These are phyloP conservation scores for Xylariales sp. DNA, from an alignment of 2,329 filamentous ascomycete species.

Conservation along the genomic window DNA sequence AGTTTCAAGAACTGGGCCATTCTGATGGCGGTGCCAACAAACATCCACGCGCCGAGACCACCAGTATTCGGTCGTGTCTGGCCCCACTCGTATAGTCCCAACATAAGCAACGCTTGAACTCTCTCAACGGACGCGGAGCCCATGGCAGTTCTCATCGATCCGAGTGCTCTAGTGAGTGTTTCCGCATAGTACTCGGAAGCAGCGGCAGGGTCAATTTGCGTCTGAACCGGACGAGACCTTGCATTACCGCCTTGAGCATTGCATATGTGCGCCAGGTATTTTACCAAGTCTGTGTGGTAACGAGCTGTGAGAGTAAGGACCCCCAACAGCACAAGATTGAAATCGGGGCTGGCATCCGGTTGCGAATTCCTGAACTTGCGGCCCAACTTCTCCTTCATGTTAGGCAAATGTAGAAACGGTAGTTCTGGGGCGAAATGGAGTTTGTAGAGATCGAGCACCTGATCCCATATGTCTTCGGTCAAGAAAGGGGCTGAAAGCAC, in stretches of 20 bases:
- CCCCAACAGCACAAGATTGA: constrained; percentile 58
- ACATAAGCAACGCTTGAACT: constrained; percentile 65
- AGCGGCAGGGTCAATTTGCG: constrained; percentile 43
- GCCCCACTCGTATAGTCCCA: constrained; percentile 68
- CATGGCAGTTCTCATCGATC: constrained; percentile 41
- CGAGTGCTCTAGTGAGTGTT: constrained; percentile 48
- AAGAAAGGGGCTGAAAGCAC: constrained; percentile 58
- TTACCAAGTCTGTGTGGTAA: constrained; percentile 58
- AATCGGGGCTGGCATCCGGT: constrained; percentile 37
- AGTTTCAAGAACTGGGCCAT: constrained; percentile 59
- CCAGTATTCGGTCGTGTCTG: constrained; percentile 45
- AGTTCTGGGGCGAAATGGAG: constrained; percentile 69
- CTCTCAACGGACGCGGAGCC: constrained; percentile 54
- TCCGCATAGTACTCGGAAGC: constrained; percentile 63
- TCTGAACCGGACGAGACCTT: constrained; percentile 29
- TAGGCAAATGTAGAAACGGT: constrained; percentile 65
- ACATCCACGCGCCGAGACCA: constrained; percentile 61
- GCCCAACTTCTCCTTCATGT: constrained; percentile 51
- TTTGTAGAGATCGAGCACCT: constrained; percentile 66
- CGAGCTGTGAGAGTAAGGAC: constrained; percentile 65
- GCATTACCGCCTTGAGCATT: constrained; percentile 27
- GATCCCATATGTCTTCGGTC: constrained; percentile 61
- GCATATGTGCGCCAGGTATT: constrained; percentile 42
- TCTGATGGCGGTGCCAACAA: constrained; percentile 59
- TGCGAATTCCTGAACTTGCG: constrained; percentile 33